Evolutionary conservation across 768 basidiomycete genomes (phyloP), one percentile per base, ranked within the genome.

Genomic region (Tricholoma bakamatsutake): DNA sequence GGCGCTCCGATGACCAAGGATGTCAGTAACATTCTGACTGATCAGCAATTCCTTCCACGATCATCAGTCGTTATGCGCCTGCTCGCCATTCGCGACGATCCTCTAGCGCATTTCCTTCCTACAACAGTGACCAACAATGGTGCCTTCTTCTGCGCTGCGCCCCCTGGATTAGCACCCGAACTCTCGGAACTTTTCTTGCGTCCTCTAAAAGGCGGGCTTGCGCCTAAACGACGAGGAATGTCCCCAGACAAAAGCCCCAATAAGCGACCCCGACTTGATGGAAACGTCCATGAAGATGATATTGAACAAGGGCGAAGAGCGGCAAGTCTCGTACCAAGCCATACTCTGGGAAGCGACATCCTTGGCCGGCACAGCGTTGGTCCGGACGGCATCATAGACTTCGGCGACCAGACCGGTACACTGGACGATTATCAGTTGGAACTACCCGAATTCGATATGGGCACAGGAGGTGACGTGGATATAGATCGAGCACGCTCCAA

Each of bases 41-140:
- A 89, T 58, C 91, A 94, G 50, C 84, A 85, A 48, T 95, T 85
- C 69, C 83, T 98, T 30, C 93, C 94, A 5, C 81, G 87, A 15
- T 94, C 94, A 2, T 75, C 90, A 2, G 75, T 90, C 46, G 83
- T 95, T 53, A 87, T 95, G 83, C 86, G 90, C 30, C 80, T 98
- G 15, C 77, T 91, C 53, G 86, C 91, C 63, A 90, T 97, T 61
- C 83, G 89, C 27, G 82, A 87, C 9, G 90, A 97, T 63, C 94
- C 93, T 21, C 70, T 90, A 4, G 75, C 84, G 7, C 86, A 93
- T 68, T 98, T 93, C 74, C 72, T 97, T 47, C 93, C 95, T 9
- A 90, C 87, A 2, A 84, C 85, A 60, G 73, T 76, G n/a, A 88
- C 84, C 1, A 76, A 81, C 13, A 78, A 82, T n/a, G 86, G 85